Evolutionary conservation across 2,329 filamentous ascomycete genomes (phyloP).

Genomic region (Penicillium aurantiogriseum): DNA sequence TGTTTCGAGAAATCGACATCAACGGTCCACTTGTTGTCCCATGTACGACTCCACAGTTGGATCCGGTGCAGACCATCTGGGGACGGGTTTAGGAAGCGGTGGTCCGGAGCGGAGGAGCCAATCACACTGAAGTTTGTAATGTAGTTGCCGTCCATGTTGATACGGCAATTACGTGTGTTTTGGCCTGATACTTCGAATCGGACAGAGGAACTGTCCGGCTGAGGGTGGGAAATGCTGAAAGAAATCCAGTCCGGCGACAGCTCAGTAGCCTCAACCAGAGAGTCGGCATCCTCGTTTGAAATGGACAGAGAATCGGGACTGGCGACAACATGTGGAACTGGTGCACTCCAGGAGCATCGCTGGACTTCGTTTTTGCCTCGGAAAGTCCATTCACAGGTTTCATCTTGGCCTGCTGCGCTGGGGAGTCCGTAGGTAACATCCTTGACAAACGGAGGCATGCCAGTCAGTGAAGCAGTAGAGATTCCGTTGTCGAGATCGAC

Average conservation of each 20-base stretch:
- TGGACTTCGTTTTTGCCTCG: constrained; percentile 33
- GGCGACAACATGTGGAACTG: constrained; percentile 62
- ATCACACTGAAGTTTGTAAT: constrained; percentile 64
- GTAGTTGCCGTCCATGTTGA: constrained; percentile 65
- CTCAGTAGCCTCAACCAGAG: constrained; percentile 27
- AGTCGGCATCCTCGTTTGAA: neutral
- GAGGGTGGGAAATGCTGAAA: constrained; percentile 57
- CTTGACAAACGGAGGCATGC: constrained; percentile 65
- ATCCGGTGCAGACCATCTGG: constrained; percentile 65
- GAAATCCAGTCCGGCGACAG: constrained; percentile 62
- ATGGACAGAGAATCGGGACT: constrained; percentile 27
- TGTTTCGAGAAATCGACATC: constrained; percentile 57
- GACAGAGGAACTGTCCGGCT: constrained; percentile 48
- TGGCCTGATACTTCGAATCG: constrained; percentile 65
- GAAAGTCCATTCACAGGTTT: constrained; percentile 50
- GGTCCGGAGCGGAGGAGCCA: constrained; percentile 58
- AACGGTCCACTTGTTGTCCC: constrained; percentile 73
- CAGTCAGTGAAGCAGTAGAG: constrained; percentile 68
- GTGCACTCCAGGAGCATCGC: constrained; percentile 69
- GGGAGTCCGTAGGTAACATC: constrained; percentile 68
- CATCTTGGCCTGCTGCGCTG: constrained; percentile 62
- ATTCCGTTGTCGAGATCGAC: constrained; percentile 72
- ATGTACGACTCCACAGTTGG: constrained; percentile 78
- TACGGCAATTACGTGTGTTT: constrained; percentile 75
- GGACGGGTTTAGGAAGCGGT: constrained; percentile 65